A percentile compares a stretch with the other conserved stretches of the same genome.
These are phyloP conservation scores for Hygrophila difformis DNA, from an alignment of 257 asterid species.

Conservation along the genomic window DNA sequence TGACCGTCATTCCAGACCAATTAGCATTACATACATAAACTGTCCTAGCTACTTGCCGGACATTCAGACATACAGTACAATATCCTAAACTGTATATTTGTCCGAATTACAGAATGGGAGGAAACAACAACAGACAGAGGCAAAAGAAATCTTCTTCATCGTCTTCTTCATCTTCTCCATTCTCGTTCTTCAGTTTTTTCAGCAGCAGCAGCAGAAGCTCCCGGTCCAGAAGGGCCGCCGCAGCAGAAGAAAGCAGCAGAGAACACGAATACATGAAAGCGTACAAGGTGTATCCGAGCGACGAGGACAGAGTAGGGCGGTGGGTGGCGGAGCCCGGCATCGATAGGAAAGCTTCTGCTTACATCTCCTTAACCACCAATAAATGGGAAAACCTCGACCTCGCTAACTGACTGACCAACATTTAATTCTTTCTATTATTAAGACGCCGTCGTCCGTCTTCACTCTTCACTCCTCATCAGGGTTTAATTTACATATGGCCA, in stretches of 20 bases:
- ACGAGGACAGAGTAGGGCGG: slow-evolving; percentile 46
- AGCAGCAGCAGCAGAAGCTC: slow-evolving; percentile 20
- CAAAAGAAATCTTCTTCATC: neutral
- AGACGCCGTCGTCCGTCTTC: too few relatives aligned
- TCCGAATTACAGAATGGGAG: slow-evolving; percentile 30
- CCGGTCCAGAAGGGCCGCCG: slow-evolving; percentile 4
- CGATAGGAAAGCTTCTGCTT: slow-evolving; percentile 41
- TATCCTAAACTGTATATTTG: too few relatives aligned
- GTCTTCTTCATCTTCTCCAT: too few relatives aligned
- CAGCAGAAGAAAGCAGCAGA: slow-evolving; percentile 17
- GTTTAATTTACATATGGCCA: too few relatives aligned
- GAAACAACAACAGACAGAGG: slow-evolving; percentile 39
- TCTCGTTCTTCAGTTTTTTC: slow-evolving; percentile 35
- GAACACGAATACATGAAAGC: slow-evolving; percentile 32
- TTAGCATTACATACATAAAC: too few relatives aligned
- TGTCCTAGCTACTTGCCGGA: too few relatives aligned
- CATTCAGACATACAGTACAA: too few relatives aligned
- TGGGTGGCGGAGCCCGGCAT: slow-evolving; percentile 59
- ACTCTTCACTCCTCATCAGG: too few relatives aligned
- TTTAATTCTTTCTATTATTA: too few relatives aligned
- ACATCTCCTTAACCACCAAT: slow-evolving; percentile 28
- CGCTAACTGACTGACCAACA: neutral
- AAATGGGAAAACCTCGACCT: slow-evolving; percentile 25
- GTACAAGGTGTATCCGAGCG: slow-evolving; percentile 38
- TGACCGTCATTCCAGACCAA: slow-evolving; percentile 12